Conservation (phyloP, 2,329 filamentous ascomycete species). For the Leptographium flavum region DNA sequence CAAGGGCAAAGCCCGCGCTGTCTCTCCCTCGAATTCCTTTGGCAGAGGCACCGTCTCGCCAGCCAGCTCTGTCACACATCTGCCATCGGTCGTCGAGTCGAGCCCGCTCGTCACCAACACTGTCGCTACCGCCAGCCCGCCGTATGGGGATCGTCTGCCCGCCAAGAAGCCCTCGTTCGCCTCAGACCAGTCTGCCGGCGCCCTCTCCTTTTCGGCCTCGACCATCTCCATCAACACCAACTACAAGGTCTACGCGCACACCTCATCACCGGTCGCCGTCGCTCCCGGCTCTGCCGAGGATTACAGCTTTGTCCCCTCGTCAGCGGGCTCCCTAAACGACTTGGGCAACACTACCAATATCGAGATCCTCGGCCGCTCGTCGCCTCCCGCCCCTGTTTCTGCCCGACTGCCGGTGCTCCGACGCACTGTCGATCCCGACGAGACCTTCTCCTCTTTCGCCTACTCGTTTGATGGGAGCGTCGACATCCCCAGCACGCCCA, state of each 20-base stretch:
- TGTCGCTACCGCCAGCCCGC: background rate
- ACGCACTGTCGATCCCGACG: conserved; percentile 7
- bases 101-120: background rate
- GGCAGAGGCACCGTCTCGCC: background rate
- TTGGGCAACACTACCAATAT: background rate
- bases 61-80: background rate
- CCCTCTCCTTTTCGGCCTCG: conserved; percentile 25
- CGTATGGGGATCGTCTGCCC: background rate
- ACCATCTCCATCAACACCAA: conserved; percentile 37
- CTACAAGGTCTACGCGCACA: conserved; percentile 38
- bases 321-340: conserved; percentile 8
- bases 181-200: conserved; percentile 18
- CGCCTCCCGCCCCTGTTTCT: conserved; percentile 23
- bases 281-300: conserved; percentile 24
- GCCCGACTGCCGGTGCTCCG: conserved; percentile 15
- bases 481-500: conserved; percentile 14
- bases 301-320: conserved; percentile 23
- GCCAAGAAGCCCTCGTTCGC: conserved; percentile 22
- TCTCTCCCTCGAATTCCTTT: background rate
- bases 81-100: background rate
- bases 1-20: conserved; percentile 17
- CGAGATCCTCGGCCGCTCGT: conserved; percentile 35
- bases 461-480: conserved; percentile 4
- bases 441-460: conserved; percentile 7
- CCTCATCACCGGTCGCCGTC: conserved; percentile 21